phyloP scores from a whole-genome alignment of 306 rosid genomes.

The Aeschynomene evenia region DNA sequence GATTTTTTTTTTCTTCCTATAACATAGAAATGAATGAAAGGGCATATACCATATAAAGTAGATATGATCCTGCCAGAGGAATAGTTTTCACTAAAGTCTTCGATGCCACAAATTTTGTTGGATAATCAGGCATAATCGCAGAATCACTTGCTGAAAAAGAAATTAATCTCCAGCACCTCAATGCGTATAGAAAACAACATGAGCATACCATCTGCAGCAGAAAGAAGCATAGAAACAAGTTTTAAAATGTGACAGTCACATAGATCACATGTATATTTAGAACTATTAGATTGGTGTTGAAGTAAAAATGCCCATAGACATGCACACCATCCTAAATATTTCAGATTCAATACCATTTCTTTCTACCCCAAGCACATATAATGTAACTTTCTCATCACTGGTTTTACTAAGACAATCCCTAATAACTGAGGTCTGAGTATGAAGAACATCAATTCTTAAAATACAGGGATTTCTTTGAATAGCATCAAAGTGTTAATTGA shows the following conservation, averaged over 20 bases:
- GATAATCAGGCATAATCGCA: constrained; percentile 32
- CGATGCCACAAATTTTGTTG: constrained; percentile 50
- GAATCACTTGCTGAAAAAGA: constrained; percentile 60
- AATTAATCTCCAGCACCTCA: constrained; percentile 66
- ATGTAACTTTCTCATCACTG: neutral
- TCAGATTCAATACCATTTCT: constrained; percentile 11
- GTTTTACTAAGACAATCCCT: neutral
- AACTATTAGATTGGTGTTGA: neutral
- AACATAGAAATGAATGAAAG: neutral
- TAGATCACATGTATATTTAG: constrained; percentile 2
- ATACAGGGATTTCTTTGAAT: neutral
- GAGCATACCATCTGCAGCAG: constrained; percentile 76
- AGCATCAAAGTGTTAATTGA: neutral
- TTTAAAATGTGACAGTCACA: constrained; percentile 1
- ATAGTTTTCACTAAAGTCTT: constrained; percentile 62
- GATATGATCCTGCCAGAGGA: constrained; percentile 75
- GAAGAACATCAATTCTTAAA: constrained; percentile 1
- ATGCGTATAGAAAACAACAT: constrained; percentile 56
- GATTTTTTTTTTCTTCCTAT: neutral
- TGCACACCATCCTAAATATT: neutral
- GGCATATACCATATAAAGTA: constrained; percentile 77
- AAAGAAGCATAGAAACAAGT: neutral
- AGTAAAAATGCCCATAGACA: constrained; percentile 19
- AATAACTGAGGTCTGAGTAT: neutral
- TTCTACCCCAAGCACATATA: neutral